Evolutionary conservation across 495 filamentous ascomycete genomes (phyloP).

Genomic region (Extremus antarcticus): DNA sequence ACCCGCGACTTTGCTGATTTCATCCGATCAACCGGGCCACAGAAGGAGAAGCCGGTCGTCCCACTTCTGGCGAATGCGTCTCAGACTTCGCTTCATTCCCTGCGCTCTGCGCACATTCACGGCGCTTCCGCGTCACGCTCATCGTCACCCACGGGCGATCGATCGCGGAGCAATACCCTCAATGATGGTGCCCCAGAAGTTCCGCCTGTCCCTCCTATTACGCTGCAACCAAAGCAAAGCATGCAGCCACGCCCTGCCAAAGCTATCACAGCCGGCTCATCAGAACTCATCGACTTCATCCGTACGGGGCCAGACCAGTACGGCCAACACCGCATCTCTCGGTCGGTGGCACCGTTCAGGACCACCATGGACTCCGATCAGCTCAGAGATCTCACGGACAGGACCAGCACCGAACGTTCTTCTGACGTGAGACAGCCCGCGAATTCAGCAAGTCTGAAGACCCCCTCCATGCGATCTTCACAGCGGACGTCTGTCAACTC

Average conservation of each 20-base stretch:
- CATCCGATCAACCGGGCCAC: conserved; percentile 69
- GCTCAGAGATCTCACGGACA: conserved; percentile 33
- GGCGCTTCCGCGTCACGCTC: conserved; percentile 4
- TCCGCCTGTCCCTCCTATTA: conserved; percentile 14
- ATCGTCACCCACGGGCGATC: conserved; percentile 7
- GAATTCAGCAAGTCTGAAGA: conserved; percentile 3
- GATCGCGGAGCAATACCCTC: conserved; percentile 3
- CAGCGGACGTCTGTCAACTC: conserved; percentile 41
- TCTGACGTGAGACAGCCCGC: background rate
- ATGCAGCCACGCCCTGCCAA: conserved; percentile 65
- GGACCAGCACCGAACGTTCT: background rate
- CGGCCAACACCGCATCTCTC: conserved; percentile 58
- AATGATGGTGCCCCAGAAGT: conserved; percentile 1
- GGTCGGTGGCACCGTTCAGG: conserved; percentile 74
- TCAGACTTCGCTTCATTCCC: conserved; percentile 10
- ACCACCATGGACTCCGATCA: conserved; percentile 79
- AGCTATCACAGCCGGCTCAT: conserved; percentile 52
- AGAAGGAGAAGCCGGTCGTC: conserved; percentile 24
- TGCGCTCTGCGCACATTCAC: conserved; percentile 14
- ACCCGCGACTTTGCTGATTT: conserved; percentile 76
- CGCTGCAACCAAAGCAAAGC: conserved; percentile 20
- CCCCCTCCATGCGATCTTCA: background rate
- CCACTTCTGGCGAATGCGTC: conserved; percentile 13
- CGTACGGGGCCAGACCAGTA: conserved; percentile 61
- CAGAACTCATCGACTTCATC: conserved; percentile 90